Evolutionary conservation across 2,329 filamentous ascomycete genomes (phyloP), one percentile per base, ranked within the genome.

Genomic region (Aspergillus intermedius): DNA sequence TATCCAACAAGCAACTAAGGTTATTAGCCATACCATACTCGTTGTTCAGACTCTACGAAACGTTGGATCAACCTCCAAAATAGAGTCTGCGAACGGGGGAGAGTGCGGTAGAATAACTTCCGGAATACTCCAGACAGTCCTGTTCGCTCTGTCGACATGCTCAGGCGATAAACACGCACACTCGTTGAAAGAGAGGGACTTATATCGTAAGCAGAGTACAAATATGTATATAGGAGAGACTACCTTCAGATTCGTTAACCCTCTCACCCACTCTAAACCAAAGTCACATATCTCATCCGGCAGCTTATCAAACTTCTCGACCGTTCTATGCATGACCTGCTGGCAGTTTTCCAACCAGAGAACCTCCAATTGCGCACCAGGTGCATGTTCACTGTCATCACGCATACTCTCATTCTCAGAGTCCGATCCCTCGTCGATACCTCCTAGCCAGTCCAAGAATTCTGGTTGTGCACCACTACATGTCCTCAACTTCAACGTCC

Each of bases 371-470:
- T 48, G 53, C 10, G 50, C 51, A 5, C 62, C 62, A 44, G 59
- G 62, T 1, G 52, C 52, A 9, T 28, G 25, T 3, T 52, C 49
- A 35, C 3, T 12, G 10, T 12, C 25, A 12, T 7, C 25, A 10
- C 9, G 8, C 25, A 35, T 17, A 15, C 34, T 17, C 6, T 35
- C 34, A 35, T n/a, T 8, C 6, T 35, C 34, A 35, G 34, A 35
- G 2, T 59, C 53, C 4, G 47, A 17, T 6, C 54, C 55, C 34
- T 49, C 43, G 4, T 49, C 46, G 12, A 59, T 43, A 5, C 60
- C 60, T 2, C 65, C 65, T 1, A 69, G 48, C 65, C 66, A 68
- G 30, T 64, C 47, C 40, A 69, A 50, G 47, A 69, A 68, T n/a
- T 63, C 62, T 0, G 54, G 57, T 22, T 66, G 61, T 0, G 59